A percentile compares a stretch with the other conserved stretches of the same genome.
Evolutionary conservation across 1,284 basidiomycete species (phyloP).

Genomic region (Cutaneotrichosporon cutaneum): DNA sequence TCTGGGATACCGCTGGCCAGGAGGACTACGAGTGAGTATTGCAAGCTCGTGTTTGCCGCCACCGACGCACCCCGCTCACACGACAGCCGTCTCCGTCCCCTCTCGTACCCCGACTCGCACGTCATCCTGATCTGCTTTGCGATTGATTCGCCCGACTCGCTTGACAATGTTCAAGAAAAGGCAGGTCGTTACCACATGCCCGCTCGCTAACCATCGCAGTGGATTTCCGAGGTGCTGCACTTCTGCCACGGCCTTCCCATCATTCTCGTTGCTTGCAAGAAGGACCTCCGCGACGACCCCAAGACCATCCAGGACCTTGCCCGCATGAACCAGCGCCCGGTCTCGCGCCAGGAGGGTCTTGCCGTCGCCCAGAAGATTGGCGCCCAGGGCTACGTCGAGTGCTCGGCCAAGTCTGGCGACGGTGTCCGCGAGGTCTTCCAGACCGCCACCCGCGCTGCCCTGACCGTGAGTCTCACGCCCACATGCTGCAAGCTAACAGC

Average conservation of each 20-base stretch:
- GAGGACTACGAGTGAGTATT: conserved; percentile 62
- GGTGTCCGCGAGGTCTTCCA: conserved; percentile 92
- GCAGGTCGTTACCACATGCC: conserved; percentile 54
- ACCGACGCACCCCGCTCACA: conserved; percentile 39
- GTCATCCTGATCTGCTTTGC: conserved; percentile 93
- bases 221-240: conserved; percentile 91
- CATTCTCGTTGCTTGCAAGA: conserved; percentile 91
- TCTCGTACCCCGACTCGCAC: conserved; percentile 87
- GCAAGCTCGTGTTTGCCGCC: not conserved
- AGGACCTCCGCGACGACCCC: conserved; percentile 75
- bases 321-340: conserved; percentile 77
- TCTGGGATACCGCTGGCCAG: conserved; percentile 95
- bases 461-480: conserved; percentile 57
- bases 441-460: conserved; percentile 76
- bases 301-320: conserved; percentile 76
- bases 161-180: conserved; percentile 96
- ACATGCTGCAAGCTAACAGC: not conserved
- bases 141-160: conserved; percentile 84
- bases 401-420: conserved; percentile 82
- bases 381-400: conserved; percentile 84
- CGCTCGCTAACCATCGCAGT: conserved; percentile 57
- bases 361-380: conserved; percentile 85
- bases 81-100: conserved; percentile 70
- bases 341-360: conserved; percentile 71
- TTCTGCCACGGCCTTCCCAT: conserved; percentile 84